These are phyloP conservation scores for Diaporthe longicolla DNA, from an alignment of 2,329 filamentous ascomycete species.

Conservation along the genomic window DNA sequence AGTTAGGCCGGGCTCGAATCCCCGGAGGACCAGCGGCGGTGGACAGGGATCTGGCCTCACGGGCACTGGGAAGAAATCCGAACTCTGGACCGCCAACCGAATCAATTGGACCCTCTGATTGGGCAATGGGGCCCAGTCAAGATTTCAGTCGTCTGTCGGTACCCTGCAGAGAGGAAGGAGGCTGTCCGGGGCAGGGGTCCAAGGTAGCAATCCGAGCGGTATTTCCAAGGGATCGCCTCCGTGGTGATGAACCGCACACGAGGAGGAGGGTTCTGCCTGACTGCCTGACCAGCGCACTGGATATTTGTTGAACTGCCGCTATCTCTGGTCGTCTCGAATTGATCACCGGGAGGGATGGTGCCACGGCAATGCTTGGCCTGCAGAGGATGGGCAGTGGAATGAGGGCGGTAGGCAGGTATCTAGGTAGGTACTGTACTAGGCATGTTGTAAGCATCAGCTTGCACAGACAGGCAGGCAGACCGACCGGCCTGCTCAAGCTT, in stretches of 20 bases:
- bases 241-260: neutral
- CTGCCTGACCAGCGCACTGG: neutral
- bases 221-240: slow-evolving; percentile 23
- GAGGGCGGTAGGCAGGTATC: slow-evolving; percentile 18
- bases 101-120: slow-evolving; percentile 31
- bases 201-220: slow-evolving; percentile 13
- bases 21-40: slow-evolving; percentile 4
- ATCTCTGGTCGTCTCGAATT: slow-evolving; percentile 26
- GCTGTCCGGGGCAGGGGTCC: slow-evolving; percentile 4
- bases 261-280: neutral
- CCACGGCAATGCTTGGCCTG: slow-evolving; percentile 18
- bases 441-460: neutral
- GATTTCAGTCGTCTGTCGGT: slow-evolving; percentile 11
- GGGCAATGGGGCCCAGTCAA: neutral
- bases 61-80: slow-evolving; percentile 22
- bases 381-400: slow-evolving; percentile 30
- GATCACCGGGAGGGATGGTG: slow-evolving; percentile 21
- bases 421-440: neutral
- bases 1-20: slow-evolving; percentile 29
- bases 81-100: slow-evolving; percentile 21
- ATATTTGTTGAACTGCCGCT: slow-evolving; percentile 23
- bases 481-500: slow-evolving; percentile 5
- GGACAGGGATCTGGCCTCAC: slow-evolving; percentile 13
- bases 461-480: too few species aligned
- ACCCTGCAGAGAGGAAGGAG: neutral